Conservation (phyloP, 768 basidiomycete genomes). For the Termitomyces sp. region DNA sequence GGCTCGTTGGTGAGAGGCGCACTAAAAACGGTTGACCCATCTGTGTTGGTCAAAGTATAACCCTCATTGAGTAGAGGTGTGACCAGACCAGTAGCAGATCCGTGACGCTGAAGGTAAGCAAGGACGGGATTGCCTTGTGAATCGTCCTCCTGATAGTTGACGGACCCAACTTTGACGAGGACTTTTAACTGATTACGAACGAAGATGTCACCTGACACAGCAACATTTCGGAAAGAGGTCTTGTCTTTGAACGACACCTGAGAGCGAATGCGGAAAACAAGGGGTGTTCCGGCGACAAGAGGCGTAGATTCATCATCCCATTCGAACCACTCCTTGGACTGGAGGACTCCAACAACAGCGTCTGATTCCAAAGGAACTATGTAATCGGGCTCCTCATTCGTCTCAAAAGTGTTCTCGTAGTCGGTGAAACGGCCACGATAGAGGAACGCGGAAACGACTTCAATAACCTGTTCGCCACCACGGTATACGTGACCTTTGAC, state of each 20-base stretch:
- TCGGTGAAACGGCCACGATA: slow-evolving; percentile 94
- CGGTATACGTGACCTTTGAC: slow-evolving; percentile 84
- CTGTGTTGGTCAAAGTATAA: slow-evolving; percentile 71
- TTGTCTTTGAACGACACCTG: slow-evolving; percentile 91
- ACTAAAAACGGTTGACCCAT: slow-evolving; percentile 60
- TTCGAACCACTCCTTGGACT: slow-evolving; percentile 97
- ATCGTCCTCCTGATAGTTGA: slow-evolving; percentile 84
- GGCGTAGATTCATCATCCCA: slow-evolving; percentile 85
- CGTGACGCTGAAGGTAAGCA: slow-evolving; percentile 90
- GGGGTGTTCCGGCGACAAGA: slow-evolving; percentile 70
- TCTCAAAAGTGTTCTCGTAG: slow-evolving; percentile 95
- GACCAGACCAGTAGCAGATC: slow-evolving; percentile 68
- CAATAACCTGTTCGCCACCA: slow-evolving; percentile 75
- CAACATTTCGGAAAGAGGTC: slow-evolving; percentile 72
- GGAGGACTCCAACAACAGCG: slow-evolving; percentile 82
- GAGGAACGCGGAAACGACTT: slow-evolving; percentile 93
- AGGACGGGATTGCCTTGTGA: slow-evolving; percentile 91
- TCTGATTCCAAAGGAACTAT: slow-evolving; percentile 68
- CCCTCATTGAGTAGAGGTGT: slow-evolving; percentile 80
- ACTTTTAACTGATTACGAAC: slow-evolving; percentile 85
- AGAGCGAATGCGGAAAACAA: slow-evolving; percentile 88
- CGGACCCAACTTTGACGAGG: slow-evolving; percentile 81
- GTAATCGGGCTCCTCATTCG: slow-evolving; percentile 86
- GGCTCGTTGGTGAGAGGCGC: slow-evolving; percentile 92
- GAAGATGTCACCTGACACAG: slow-evolving; percentile 82